Conservation (phyloP, 805 yeast genomes). For the Sungouiozyma intestinalis region DNA sequence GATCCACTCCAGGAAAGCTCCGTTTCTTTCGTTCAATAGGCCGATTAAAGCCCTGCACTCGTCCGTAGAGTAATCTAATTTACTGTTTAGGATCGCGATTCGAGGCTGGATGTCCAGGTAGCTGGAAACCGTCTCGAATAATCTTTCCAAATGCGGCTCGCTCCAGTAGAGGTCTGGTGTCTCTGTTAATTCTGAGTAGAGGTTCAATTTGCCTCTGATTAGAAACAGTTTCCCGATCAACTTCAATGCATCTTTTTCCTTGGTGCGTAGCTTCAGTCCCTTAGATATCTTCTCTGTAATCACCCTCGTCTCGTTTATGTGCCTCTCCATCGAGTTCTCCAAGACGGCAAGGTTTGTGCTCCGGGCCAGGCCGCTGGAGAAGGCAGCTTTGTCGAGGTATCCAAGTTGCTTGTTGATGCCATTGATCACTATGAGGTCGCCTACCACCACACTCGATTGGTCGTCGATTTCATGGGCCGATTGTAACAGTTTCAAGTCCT, state of each 20-base stretch:
- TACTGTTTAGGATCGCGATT: conserved; percentile 68
- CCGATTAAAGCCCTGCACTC: conserved; percentile 71
- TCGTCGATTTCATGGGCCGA: conserved; percentile 2
- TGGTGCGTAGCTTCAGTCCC: conserved; percentile 44
- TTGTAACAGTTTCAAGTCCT: conserved; percentile 7
- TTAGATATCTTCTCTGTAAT: conserved; percentile 57
- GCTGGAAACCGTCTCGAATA: conserved; percentile 61
- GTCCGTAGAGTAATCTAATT: conserved; percentile 83
- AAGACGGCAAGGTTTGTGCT: conserved; percentile 77
- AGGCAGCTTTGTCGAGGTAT: conserved; percentile 72
- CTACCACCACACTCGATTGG: conserved; percentile 40
- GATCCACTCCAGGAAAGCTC: conserved; percentile 78
- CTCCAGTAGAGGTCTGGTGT: conserved; percentile 93
- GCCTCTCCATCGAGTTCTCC: conserved; percentile 61
- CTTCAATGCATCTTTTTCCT: conserved; percentile 51
- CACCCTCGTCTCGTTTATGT: conserved; percentile 49
- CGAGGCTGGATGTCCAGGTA: conserved; percentile 69
- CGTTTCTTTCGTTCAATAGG: conserved; percentile 64
- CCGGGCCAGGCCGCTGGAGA: conserved; percentile 77
- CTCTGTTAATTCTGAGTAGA: conserved; percentile 81
- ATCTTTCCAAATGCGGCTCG: conserved; percentile 72
- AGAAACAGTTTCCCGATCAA: conserved; percentile 67
- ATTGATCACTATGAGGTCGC: conserved; percentile 63
- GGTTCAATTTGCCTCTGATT: conserved; percentile 70
- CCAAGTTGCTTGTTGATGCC: conserved; percentile 38